Evolutionary conservation across 2,329 filamentous ascomycete species (phyloP), one percentile per base, ranked within the genome.

Genomic region (Botrytis galanthina): DNA sequence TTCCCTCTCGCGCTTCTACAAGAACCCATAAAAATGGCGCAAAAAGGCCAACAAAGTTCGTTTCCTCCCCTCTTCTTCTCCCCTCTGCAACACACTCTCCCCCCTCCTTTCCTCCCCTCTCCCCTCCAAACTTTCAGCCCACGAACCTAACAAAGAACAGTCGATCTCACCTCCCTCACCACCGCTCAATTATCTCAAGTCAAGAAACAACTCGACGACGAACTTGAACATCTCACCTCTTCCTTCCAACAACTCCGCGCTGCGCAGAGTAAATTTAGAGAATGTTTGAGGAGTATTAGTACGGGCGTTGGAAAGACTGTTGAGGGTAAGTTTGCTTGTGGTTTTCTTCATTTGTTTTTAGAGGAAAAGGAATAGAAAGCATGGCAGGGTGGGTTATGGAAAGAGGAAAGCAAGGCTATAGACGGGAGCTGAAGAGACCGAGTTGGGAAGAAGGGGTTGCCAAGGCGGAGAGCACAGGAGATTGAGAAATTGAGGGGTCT

Each of bases 131-230:
- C 18, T 9, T 18, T 12, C 39, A 22, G 37, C 3, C 67, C 32
- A 7, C 29, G 14, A 37, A n/a, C 39, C 46, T 59, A 68, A 32
- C 54, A 7, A 35, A 35, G 12, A 48, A 46, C 3, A 69, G 87
- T 93, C 78, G 90, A 93, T 81, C 86, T 99, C 79, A 90, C 91
- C 79, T 90, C 88, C 75, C 91, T 99, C 80, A 92, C 92, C 79
- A 87, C 91, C 39, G 93, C 93, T 77, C 95, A 98, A 84, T 92
- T 99, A 78, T 91, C 90, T 78, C 90, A 94, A 79, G 91, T 99
- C 78, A 98, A 99, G 87, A 94, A 96, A 83, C 95, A 98, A 83
- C 91, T 99, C 77, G 95, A 97, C 82, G 92, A 96, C 80, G 96
- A 99, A 84, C 91, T 99, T 77, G 94, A 97, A 82, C 95, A 98